phyloP scores from a whole-genome alignment of 1,284 basidiomycete genomes.

The Agroathelia rolfsii region DNA sequence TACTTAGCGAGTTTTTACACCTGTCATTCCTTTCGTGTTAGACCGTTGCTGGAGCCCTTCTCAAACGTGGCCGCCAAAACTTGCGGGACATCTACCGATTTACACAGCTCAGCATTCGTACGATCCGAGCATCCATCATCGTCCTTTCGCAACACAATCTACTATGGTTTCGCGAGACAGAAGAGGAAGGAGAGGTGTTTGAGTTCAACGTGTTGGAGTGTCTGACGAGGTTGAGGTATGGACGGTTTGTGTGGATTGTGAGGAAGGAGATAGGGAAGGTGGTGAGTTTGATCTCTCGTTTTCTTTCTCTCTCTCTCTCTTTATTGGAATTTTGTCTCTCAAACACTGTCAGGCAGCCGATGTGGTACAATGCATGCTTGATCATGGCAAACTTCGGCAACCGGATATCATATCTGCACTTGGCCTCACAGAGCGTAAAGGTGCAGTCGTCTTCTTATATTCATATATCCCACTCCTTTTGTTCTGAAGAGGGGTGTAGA shows the following conservation, averaged over 20 bases:
- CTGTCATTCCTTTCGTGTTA: slow-evolving; percentile 23
- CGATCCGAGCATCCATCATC: slow-evolving; percentile 66
- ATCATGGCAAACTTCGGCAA: slow-evolving; percentile 80
- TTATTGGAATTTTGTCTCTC: slow-evolving; percentile 3
- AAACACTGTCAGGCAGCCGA: slow-evolving; percentile 66
- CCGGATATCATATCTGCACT: slow-evolving; percentile 59
- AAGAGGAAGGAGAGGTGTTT: slow-evolving; percentile 69
- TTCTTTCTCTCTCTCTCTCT: slow-evolving; percentile 4
- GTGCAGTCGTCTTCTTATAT: slow-evolving; percentile 23
- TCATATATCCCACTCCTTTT: slow-evolving; percentile 2
- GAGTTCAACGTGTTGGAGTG: slow-evolving; percentile 78
- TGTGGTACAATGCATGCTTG: slow-evolving; percentile 66
- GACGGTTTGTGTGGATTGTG: slow-evolving; percentile 68
- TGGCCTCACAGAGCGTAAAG: slow-evolving; percentile 44
- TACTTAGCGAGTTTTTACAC: slow-evolving; percentile 3
- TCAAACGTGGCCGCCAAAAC: slow-evolving; percentile 77
- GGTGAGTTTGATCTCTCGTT: slow-evolving; percentile 34
- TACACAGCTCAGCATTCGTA: slow-evolving; percentile 43
- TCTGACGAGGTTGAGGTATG: slow-evolving; percentile 69
- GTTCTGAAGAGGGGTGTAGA: slow-evolving; percentile 24
- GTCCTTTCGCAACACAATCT: slow-evolving; percentile 90
- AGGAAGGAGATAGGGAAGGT: slow-evolving; percentile 58
- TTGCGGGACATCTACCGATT: slow-evolving; percentile 63
- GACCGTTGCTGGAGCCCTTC: slow-evolving; percentile 76
- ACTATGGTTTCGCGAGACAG: slow-evolving; percentile 71